Base-by-base conservation (phyloP, 202 grass and related monocot species). In the Setaria viridis region DNA sequence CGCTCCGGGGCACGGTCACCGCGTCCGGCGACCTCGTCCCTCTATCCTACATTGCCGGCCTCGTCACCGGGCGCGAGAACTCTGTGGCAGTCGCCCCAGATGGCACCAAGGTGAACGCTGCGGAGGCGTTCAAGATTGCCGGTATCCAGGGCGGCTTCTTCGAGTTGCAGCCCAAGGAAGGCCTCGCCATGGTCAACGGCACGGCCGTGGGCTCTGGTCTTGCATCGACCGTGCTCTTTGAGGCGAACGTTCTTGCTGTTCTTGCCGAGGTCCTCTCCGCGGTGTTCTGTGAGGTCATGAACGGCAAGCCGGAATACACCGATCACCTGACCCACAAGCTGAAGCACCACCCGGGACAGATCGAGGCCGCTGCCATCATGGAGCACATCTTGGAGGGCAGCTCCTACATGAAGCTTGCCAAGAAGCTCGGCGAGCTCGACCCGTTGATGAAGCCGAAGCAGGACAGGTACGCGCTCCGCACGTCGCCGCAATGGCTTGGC, bases 271-370 rank as follows among this genome's bases (percentile, higher is more conserved):
- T 93, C 4, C 56, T 93, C 0, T 90, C 87, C 2, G 91, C 91
- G 8, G 59, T 92, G 16, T 92, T 89, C 78, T 89, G 87, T 51
- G 91, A 92, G 87, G 87, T 87, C 16, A 93, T 93, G 84, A 82
- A 87, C 62, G 91, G 91, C 74, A 90, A 93, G 81, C 91, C 87
- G 0, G 87, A 93, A 77, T 93, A 78, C 88, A 93, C 88, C 20
- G 88, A 93, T 79, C 88, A 89, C 60, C 91, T 93, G 49, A 93
- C 81, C 11, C 91, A 95, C 84, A 92, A 91, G 68, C 79, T 91
- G 3, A 96, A 96, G 79, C 94, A 93, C 66, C 94, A 96, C 45
- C 94, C 94, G 0, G 94, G 94, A 14, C 91, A 96, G 53, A 96
- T 96, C 0, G 94, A 96, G 79, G 91, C 94, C 0, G 94, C 94